These are phyloP conservation scores for Tylopilus felleus DNA, from an alignment of 768 basidiomycete species.

Conservation along the genomic window DNA sequence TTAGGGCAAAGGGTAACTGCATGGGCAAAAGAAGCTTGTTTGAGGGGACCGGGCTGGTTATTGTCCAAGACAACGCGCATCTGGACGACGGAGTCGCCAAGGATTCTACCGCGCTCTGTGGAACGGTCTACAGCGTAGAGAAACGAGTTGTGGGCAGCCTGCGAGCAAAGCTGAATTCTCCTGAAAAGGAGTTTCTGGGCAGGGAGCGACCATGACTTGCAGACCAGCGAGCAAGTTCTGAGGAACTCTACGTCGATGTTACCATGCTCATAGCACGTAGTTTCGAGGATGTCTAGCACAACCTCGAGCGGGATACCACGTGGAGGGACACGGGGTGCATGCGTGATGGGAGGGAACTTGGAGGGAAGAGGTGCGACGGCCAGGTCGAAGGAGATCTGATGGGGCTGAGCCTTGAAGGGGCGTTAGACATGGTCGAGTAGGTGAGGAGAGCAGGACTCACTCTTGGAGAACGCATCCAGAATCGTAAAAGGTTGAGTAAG, in stretches of 20 bases:
- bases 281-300: slow-evolving; percentile 59
- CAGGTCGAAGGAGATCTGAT: slow-evolving; percentile 41
- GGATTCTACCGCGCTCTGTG: slow-evolving; percentile 45
- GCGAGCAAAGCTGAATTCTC: slow-evolving; percentile 51
- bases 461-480: slow-evolving; percentile 21
- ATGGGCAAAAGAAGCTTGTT: slow-evolving; percentile 53
- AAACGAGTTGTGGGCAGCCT: slow-evolving; percentile 54
- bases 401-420: slow-evolving; percentile 29
- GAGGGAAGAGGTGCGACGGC: slow-evolving; percentile 26
- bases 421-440: slow-evolving; percentile 5
- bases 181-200: slow-evolving; percentile 66
- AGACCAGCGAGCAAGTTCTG: slow-evolving; percentile 57
- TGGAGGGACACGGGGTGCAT: slow-evolving; percentile 21
- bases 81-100: slow-evolving; percentile 51
- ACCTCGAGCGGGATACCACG: slow-evolving; percentile 59
- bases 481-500: slow-evolving; percentile 23
- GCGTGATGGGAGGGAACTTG: slow-evolving; percentile 14
- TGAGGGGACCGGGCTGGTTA: slow-evolving; percentile 60
- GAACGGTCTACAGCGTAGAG: slow-evolving; percentile 45
- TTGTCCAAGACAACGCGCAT: slow-evolving; percentile 61
- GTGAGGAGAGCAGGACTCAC: slow-evolving; percentile 15
- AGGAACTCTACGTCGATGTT: slow-evolving; percentile 43
- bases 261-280: slow-evolving; percentile 42
- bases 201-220: slow-evolving; percentile 59
- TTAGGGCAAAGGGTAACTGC: slow-evolving; percentile 60